Conservation (phyloP, 768 basidiomycete species). For the Xerocomellus intermedius region DNA sequence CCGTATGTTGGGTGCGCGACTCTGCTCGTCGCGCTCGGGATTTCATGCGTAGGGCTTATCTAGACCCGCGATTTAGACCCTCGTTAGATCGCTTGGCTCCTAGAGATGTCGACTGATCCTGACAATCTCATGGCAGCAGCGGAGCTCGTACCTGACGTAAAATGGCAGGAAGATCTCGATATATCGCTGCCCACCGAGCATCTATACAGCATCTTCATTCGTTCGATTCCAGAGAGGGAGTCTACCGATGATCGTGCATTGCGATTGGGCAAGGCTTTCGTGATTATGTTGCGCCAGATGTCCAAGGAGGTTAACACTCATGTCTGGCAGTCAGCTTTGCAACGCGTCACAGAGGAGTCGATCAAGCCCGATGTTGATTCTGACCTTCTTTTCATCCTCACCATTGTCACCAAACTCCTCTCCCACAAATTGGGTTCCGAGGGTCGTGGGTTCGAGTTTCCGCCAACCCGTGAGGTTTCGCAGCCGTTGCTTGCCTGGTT, state of each 20-base stretch:
- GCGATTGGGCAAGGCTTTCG: conserved; percentile 3
- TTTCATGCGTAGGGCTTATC: neutral
- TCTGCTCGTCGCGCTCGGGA: neutral
- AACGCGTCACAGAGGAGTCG: neutral
- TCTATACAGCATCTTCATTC: conserved; percentile 1
- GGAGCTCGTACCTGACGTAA: conserved; percentile 15
- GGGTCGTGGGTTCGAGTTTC: neutral
- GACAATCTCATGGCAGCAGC: conserved; percentile 10
- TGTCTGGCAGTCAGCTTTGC: neutral
- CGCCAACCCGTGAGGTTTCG: neutral
- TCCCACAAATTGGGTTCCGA: neutral
- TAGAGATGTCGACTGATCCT: conserved; percentile 20
- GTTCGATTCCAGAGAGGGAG: neutral
- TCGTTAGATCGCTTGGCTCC: conserved; percentile 17
- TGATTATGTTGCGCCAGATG: conserved; percentile 1
- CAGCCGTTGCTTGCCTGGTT: conserved; percentile 2
- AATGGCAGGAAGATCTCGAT: conserved; percentile 13
- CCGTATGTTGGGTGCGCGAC: neutral
- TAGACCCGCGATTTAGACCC: neutral
- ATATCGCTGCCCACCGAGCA: conserved; percentile 2
- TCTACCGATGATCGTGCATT: neutral
- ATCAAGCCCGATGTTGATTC: neutral
- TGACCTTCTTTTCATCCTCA: conserved; percentile 2
- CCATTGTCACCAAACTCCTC: neutral
- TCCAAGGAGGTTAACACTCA: neutral